Base-by-base conservation (phyloP, 768 basidiomycete genomes). In the Naganishia antarctica region DNA sequence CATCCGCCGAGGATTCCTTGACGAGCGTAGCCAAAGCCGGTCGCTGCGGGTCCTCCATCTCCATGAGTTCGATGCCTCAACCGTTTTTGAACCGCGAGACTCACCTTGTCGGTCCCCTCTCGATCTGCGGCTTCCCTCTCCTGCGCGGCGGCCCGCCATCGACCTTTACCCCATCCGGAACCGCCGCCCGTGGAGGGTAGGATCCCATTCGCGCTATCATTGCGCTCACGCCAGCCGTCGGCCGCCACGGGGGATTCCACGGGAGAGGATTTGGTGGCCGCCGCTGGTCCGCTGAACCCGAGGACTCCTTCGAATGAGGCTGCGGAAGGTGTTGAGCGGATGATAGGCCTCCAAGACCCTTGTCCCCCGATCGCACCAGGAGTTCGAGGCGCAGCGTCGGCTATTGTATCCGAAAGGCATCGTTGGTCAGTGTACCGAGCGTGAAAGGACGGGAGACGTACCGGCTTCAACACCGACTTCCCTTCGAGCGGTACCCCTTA, bases 401-500 rank as follows among this genome's bases (percentile, higher is more conserved):
- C 48, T 26, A 8, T 25, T 43, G 29, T 18, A 31, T 18, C n/a
- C n/a, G n/a, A 23, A 3, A n/a, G 4, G n/a, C 6, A 40, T 4
- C 4, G 16, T 47, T 29, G 29, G 11, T 8, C 1, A 34, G 44
- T 23, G 25, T 32, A n/a, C 18, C 23, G 45, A 69, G 87, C 86
- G 58, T 87, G 80, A 60, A 29, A 61, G 71, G 88, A 86, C 8
- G 15, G 34, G 8, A 37, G 15, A 37, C 34, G 15, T 37, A 64
- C 87, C 65, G 13, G 53, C 50, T 41, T 62, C 65, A 21, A 50
- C n/a, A n/a, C n/a, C 48, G 50, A 45, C 49, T 16, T 51, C 65
- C 12, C 49, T 41, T 18, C 48, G 15, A 29, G 51, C 21, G 23
- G 62, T 43, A 23, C 49, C 50, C 50, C 62, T 53, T 18, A 63